Conservation (phyloP, 2,329 filamentous ascomycete species). For the Cryphonectria naterciae region DNA sequence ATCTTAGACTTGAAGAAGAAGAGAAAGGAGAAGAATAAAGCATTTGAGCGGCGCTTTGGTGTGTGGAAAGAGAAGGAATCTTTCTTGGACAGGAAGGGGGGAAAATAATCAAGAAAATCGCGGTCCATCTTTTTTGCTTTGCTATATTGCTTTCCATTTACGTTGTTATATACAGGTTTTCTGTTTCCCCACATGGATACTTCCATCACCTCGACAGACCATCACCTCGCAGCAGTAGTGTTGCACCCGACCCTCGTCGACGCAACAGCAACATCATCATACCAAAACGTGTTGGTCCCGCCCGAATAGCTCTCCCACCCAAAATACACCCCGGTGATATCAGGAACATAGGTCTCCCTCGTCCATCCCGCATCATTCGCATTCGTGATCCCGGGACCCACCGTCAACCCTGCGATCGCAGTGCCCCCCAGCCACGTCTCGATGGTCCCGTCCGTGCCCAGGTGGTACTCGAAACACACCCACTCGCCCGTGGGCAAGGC, state of each 20-base stretch:
- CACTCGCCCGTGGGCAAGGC: conserved; percentile 55
- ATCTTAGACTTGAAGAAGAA: background rate
- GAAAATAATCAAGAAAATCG: background rate
- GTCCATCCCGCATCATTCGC: conserved; percentile 58
- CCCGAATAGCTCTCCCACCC: conserved; percentile 67
- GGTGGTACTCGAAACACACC: conserved; percentile 66
- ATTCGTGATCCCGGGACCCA: conserved; percentile 51
- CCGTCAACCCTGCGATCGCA: conserved; percentile 55
- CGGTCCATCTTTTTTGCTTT: background rate
- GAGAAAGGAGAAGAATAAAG: background rate
- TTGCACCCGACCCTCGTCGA: conserved; percentile 53
- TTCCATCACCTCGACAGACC: background rate
- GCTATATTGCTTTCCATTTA: background rate
- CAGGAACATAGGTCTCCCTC: conserved; percentile 52
- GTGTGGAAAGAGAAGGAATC: background rate
- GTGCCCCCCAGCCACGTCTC: conserved; percentile 64
- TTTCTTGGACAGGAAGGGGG: background rate
- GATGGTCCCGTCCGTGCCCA: conserved; percentile 60
- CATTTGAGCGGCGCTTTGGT: conserved; percentile 17
- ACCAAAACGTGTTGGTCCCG: conserved; percentile 65
- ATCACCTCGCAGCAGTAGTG: background rate
- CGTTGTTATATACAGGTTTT: background rate
- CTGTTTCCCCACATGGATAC: background rate
- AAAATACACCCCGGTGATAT: conserved; percentile 60
- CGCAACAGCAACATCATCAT: conserved; percentile 60